These are phyloP conservation scores for Takashimella tepidaria DNA, from an alignment of 1,284 basidiomycete genomes.

Conservation along the genomic window DNA sequence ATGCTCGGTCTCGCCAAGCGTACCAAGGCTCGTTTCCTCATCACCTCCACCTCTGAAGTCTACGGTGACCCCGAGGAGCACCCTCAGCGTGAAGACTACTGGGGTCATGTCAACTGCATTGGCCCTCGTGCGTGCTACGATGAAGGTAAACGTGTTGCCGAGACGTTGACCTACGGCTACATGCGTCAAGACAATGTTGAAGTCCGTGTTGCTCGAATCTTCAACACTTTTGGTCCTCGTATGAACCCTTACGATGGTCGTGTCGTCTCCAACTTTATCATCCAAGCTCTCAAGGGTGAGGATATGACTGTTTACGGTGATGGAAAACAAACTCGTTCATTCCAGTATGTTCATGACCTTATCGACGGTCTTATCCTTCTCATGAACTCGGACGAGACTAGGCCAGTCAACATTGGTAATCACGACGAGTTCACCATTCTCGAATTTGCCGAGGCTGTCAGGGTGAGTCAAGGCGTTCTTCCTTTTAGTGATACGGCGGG, in stretches of 20 bases:
- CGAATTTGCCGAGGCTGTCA: conserved; percentile 80
- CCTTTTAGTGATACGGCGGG: neutral
- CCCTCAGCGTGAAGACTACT: conserved; percentile 91
- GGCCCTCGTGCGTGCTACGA: conserved; percentile 97
- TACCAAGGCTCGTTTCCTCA: conserved; percentile 92
- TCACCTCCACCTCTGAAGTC: conserved; percentile 87
- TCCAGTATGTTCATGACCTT: conserved; percentile 70
- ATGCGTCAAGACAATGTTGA: conserved; percentile 90
- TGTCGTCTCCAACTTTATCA: conserved; percentile 97
- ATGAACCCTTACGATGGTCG: conserved; percentile 96
- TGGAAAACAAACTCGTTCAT: conserved; percentile 90
- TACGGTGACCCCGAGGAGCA: conserved; percentile 97
- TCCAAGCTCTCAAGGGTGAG: conserved; percentile 90
- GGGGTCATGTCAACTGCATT: conserved; percentile 97
- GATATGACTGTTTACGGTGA: conserved; percentile 97
- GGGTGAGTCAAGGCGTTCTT: conserved; percentile 39
- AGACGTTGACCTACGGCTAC: conserved; percentile 92
- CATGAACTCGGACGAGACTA: conserved; percentile 85
- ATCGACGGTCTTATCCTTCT: conserved; percentile 67
- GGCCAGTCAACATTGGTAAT: conserved; percentile 93
- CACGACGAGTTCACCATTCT: conserved; percentile 89
- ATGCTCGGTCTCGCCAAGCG: conserved; percentile 98
- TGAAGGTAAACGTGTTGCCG: conserved; percentile 92
- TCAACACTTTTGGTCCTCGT: conserved; percentile 59
- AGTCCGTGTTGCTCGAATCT: conserved; percentile 91